Conservation (phyloP, 1,284 basidiomycete species). For the Tremellales sp. region DNA sequence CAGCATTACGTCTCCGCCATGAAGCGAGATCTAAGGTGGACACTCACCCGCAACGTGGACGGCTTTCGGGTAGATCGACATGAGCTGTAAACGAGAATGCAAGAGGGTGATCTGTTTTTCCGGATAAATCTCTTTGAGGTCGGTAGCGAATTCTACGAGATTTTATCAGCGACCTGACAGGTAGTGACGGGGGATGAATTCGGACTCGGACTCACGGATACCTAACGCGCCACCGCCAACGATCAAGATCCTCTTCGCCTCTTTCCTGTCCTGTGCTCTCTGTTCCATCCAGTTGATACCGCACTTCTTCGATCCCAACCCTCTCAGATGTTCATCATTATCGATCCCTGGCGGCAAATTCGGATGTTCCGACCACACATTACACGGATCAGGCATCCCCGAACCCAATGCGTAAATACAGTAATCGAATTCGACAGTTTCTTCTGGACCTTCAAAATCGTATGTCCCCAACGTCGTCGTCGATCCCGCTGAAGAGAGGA, state of each 20-base stretch:
- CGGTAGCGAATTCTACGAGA: constrained; percentile 49
- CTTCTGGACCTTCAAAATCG: constrained; percentile 26
- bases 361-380: constrained; percentile 35
- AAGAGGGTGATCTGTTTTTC: constrained; percentile 50
- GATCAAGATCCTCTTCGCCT: constrained; percentile 47
- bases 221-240: constrained; percentile 53
- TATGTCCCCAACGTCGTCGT: constrained; percentile 4
- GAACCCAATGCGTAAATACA: constrained; percentile 49
- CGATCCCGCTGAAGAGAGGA: constrained; percentile 1
- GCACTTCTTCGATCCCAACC: constrained; percentile 35
- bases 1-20: no score
- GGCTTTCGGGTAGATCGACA: constrained; percentile 49
- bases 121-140: constrained; percentile 50
- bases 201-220: constrained; percentile 50
- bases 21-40: constrained; percentile 2
- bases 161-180: not conserved
- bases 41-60: constrained; percentile 46
- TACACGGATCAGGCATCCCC: constrained; percentile 44
- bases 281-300: constrained; percentile 29
- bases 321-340: constrained; percentile 13
- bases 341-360: constrained; percentile 12
- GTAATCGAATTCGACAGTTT: constrained; percentile 49
- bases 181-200: not conserved
- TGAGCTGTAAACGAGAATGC: constrained; percentile 49
- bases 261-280: constrained; percentile 29